phyloP scores from a whole-genome alignment of 352 stramenopile genomes.

The Globisporangium nagaii region DNA sequence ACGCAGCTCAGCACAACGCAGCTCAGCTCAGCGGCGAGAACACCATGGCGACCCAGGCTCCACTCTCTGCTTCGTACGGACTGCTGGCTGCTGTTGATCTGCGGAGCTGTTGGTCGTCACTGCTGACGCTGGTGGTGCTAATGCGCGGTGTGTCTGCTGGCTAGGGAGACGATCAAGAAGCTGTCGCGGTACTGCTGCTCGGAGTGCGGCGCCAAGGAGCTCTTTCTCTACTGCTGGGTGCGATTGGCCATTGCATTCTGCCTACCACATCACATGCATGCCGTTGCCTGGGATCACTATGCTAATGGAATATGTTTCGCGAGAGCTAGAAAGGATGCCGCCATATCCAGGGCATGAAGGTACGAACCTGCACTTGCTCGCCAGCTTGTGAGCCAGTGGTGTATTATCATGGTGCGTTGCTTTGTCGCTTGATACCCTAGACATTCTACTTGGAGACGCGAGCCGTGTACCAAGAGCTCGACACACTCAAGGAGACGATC shows the following conservation, averaged over 20 bases:
- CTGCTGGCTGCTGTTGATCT: not conserved
- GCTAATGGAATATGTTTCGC: not conserved
- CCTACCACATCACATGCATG: conserved; percentile 6
- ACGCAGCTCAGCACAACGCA: not conserved
- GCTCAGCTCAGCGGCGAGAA: not conserved
- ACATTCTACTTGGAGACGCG: conserved; percentile 55
- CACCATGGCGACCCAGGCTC: not conserved
- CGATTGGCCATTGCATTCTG: no score
- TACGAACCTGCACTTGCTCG: conserved; percentile 5
- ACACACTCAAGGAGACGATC: conserved; percentile 50
- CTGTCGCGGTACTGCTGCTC: conserved; percentile 54
- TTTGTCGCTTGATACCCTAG: conserved; percentile 9
- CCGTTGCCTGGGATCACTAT: not conserved
- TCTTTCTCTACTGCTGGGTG: conserved; percentile 72
- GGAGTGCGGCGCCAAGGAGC: conserved; percentile 50
- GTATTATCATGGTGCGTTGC: no score
- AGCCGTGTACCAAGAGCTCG: conserved; percentile 41
- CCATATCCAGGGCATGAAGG: conserved; percentile 65
- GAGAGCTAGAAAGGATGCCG: conserved; percentile 61
- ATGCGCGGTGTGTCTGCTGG: not conserved
- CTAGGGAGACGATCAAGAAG: conserved; percentile 38
- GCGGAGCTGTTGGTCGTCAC: not conserved
- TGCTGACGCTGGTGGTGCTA: not conserved
- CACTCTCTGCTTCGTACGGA: conserved; percentile 5
- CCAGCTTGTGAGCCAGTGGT: no score